Evolutionary conservation across 225 moss, liverwort and hornwort species (phyloP).

Genomic region (Pleurozium schreberi): DNA sequence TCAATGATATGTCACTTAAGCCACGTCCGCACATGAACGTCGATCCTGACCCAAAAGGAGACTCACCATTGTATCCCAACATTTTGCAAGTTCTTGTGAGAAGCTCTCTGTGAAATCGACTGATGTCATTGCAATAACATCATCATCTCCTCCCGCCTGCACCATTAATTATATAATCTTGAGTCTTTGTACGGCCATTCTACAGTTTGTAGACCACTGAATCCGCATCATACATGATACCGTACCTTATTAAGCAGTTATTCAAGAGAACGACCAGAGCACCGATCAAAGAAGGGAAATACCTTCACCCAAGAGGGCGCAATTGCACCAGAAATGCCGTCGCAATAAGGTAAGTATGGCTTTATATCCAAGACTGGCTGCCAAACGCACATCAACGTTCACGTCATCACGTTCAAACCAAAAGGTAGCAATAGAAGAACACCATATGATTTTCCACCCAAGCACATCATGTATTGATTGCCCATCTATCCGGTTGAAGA

Average conservation of each 20-base stretch:
- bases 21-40: not conserved
- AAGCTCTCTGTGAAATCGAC: constrained; percentile 62
- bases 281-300: not conserved
- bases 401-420: not conserved
- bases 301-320: constrained; percentile 94
- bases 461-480: not conserved
- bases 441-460: not conserved
- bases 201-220: not conserved
- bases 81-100: constrained; percentile 35
- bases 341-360: constrained; percentile 90
- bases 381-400: constrained; percentile 7
- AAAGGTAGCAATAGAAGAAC: not conserved
- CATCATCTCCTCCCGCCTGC: constrained; percentile 80
- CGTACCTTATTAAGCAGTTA: not conserved
- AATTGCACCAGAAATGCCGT: constrained; percentile 45
- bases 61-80: constrained; percentile 76
- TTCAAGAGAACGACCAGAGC: not conserved
- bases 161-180: not conserved
- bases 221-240: not conserved
- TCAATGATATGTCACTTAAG: not conserved
- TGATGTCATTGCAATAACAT: constrained; percentile 71
- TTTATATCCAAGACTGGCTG: constrained; percentile 99
- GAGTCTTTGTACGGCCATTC: not conserved
- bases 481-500: not conserved
- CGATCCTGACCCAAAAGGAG: not conserved